These are phyloP conservation scores for Noccaea bulbosa DNA, from an alignment of 345 rosid genomes.

Conservation along the genomic window DNA sequence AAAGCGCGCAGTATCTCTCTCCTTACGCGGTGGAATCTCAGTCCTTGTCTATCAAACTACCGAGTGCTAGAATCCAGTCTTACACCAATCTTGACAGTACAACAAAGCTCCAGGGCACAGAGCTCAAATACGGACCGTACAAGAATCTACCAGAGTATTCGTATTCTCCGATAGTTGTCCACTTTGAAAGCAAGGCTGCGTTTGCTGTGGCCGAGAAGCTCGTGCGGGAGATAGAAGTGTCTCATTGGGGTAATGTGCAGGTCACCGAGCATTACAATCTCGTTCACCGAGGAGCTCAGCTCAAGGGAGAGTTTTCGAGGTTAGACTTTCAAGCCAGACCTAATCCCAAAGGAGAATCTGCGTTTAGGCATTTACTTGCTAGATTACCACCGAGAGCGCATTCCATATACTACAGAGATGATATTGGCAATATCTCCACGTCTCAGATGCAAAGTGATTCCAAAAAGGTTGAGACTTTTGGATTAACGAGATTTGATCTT, in stretches of 20 bases:
- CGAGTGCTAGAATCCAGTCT: slow-evolving; percentile 74
- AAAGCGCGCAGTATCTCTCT: slow-evolving; percentile 72
- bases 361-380: slow-evolving; percentile 73
- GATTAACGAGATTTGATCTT: not conserved
- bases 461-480: slow-evolving; percentile 60
- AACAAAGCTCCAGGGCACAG: slow-evolving; percentile 64
- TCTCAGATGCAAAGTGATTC: slow-evolving; percentile 81
- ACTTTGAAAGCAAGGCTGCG: slow-evolving; percentile 86
- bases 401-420: slow-evolving; percentile 92
- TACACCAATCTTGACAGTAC: slow-evolving; percentile 74
- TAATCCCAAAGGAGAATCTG: slow-evolving; percentile 66
- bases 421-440: slow-evolving; percentile 98
- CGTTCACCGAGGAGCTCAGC: slow-evolving; percentile 78
- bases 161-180: slow-evolving; percentile 67
- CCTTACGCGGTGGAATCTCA: slow-evolving; percentile 77
- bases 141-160: slow-evolving; percentile 72
- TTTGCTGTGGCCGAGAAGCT: slow-evolving; percentile 80
- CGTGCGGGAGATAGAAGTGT: slow-evolving; percentile 87
- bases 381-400: slow-evolving; percentile 92
- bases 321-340: slow-evolving; percentile 83
- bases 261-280: slow-evolving; percentile 83
- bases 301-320: slow-evolving; percentile 97
- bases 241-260: slow-evolving; percentile 97
- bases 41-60: slow-evolving; percentile 73
- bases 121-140: slow-evolving; percentile 89